Base-by-base conservation (phyloP, 371 early-diverging fungal genomes). In the Umbelopsis sp. region DNA sequence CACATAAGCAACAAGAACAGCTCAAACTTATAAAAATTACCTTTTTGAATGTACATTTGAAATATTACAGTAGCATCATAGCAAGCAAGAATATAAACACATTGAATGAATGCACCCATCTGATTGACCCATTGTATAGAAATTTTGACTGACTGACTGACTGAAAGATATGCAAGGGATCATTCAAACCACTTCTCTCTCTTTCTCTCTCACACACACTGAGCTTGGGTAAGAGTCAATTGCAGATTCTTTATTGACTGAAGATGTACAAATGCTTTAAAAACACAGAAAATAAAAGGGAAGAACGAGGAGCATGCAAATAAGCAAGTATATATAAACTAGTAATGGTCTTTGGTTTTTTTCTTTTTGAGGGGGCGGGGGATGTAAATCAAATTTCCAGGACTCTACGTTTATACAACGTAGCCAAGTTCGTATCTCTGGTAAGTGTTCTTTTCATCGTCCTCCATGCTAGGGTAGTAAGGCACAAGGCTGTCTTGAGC, bases 401-500 rank as follows among this genome's bases (percentile, higher is more conserved):
- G 48, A 20, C 6, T 16, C 18, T 1, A 48, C 48, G 20, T 75
- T 29, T 85, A 87, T 38, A 84, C 65, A 50, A 81, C 62, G 66
- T 79, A 81, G 72, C 87, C 89, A 67, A 96, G 75, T 79, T 96
- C 96, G 66, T 87, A 82, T 22, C 96, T 87, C 65, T 86, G 83
- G 70, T 92, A 96, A 16, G 66, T 73, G 73, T 95, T 94, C 11
- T 84, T 72, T 35, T 84, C 90, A 68, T 95, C 94, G 73, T 93
- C 85, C 68, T 95, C 96, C 62, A 97, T 85, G 45, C 93, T 76
- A 16, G 99, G 97, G 72, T 96, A 98, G 72, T 80, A 94, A 1
- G 97, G 89, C 7, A 97, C 94, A 67, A 98, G 74, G 18, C 93
- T 91, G 70, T 96, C 97, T 83, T 97, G 98, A n/a, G 89, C 80